A percentile compares a stretch with the other conserved stretches of the same genome.
Conservation (phyloP, 306 rosid species). For the Vigna radiata region DNA sequence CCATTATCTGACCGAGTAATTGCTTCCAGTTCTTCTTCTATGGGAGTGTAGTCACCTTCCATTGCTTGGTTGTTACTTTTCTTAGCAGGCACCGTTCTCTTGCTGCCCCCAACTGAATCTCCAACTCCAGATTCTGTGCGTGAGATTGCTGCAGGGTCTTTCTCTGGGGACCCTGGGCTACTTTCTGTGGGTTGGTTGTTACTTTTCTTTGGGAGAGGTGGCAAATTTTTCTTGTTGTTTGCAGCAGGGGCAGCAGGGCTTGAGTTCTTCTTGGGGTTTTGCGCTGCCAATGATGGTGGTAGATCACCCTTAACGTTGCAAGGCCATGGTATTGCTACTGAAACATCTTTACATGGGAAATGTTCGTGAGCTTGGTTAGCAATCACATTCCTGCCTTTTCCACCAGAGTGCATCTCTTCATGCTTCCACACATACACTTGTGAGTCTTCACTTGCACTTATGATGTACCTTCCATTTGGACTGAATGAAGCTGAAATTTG, state of each 20-base stretch:
- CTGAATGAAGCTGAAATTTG: constrained; percentile 81
- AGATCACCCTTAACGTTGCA: constrained; percentile 68
- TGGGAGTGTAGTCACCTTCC: constrained; percentile 40
- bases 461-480: constrained; percentile 66
- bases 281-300: constrained; percentile 48
- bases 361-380: constrained; percentile 59
- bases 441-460: constrained; percentile 91
- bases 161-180: constrained; percentile 46
- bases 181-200: constrained; percentile 29
- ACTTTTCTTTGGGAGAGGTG: constrained; percentile 80
- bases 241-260: neutral
- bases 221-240: constrained; percentile 58
- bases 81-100: constrained; percentile 65
- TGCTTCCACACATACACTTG: constrained; percentile 78
- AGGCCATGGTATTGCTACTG: constrained; percentile 85
- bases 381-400: constrained; percentile 48
- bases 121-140: constrained; percentile 47
- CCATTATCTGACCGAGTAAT: constrained; percentile 50
- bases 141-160: constrained; percentile 52
- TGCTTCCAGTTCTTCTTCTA: constrained; percentile 60
- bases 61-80: constrained; percentile 37
- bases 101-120: constrained; percentile 45
- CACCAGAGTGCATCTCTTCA: constrained; percentile 55
- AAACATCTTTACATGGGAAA: constrained; percentile 83
- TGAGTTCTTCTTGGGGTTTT: constrained; percentile 57